Base-by-base conservation (phyloP, 1,139 yeast species). In the Meyerozyma athensensis region DNA sequence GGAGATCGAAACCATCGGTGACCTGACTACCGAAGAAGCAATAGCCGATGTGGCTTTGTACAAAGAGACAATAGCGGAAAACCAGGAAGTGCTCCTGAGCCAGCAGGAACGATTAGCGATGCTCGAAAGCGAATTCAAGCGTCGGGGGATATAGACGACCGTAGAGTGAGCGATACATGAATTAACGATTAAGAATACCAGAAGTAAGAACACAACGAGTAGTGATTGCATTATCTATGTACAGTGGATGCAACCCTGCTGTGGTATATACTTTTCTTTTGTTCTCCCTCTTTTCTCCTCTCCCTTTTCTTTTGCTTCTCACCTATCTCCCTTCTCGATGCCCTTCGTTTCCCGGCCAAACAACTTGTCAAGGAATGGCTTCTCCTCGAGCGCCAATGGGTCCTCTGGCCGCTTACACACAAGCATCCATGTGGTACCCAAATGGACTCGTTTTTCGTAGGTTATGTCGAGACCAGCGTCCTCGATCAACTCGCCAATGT, bases 381-480 rank as follows among this genome's bases (percentile, higher is more conserved):
- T 68, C 44, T 70, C 76, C 33, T 65, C 71, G 31, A 55, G 40
- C 20, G 53, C 55, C 30, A 67, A 66, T 4, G 75, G 70, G 54
- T 84, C 94, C 40, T 81, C 84, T 14, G 84, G 82, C 47, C 74
- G 68, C 60, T 85, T 85, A 35, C 89, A 82, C 5, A 83, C 78
- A 48, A 84, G 68, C 64, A 85, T 75, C 94, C 94, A 85, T 4
- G 97, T 87, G 2, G 97, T 85, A n/a, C 98, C 97, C 45, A 92
- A 72, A 63, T 92, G 97, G 19, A 80, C 81, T 48, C 95, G 69
- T 47, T 78, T 78, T 49, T 86, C 89, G 47, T 78, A 80, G 1
- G 90, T 86, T 30, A 92, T 74, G 48, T 86, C 94, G 43, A 92
- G 69, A 0, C 95, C 96, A 10, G 95, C 82, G 43, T 79, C 80